Evolutionary conservation across 1,139 yeast species (phyloP), one percentile per base, ranked within the genome.

Genomic region (Blastobotrys capitulatus): DNA sequence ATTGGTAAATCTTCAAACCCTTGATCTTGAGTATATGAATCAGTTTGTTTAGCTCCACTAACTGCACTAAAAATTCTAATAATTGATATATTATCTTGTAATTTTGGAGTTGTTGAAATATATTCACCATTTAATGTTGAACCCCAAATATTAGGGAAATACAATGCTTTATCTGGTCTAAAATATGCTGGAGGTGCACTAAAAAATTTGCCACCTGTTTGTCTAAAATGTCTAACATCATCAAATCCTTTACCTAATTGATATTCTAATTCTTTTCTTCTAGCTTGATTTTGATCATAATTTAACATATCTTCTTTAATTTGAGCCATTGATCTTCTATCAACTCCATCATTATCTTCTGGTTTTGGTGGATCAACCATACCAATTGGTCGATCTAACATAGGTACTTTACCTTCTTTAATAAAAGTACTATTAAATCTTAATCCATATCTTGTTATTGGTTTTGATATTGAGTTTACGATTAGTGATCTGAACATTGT

Each of bases 231-330:
- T 61, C 86, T 84, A 57, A 88, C 76, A 58, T 89, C 95, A 59
- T 84, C 83, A 73, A 88, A 82, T n/a, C 96, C 86, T 60, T 84
- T 87, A 36, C 86, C 80, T 57, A 89, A 77, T 64, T 89, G 97
- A 52, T 80, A 77, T 60, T 86, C 89, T 52, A 59, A 54, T 46
- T 61, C 64, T 39, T 59, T 60, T 48, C 69, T 52, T 32, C 66
- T 53, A 38, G 55, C 57, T 42, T 57, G 54, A 51, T 66, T 66
- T 52, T 76, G 74, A 15, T 72, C 75, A 36, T 73, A 69, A 53
- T 77, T 75, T 57, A 74, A 65, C 60, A 78, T 64, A 52, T 77
- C 82, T 27, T 55, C 55, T 49, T 71, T 67, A 50, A 66, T 65
- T 54, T 74, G 70, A 32, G 58, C 60, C 15, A 69, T 53, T 1